phyloP scores from a whole-genome alignment of 1,284 basidiomycete species.

The Salmacisia buchloeana region DNA sequence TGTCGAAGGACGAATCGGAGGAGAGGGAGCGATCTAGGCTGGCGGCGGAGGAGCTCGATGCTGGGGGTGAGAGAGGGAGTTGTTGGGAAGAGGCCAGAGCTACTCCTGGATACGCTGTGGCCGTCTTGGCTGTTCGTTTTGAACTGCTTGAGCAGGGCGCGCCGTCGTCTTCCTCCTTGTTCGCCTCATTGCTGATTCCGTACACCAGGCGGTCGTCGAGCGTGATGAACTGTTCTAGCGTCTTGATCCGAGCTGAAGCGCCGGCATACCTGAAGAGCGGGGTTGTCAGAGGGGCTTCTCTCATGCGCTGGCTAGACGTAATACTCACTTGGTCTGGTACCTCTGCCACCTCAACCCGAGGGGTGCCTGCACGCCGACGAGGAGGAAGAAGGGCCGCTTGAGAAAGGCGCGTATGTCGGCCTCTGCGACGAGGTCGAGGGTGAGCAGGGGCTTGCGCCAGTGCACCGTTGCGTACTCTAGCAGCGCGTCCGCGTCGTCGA shows the following conservation, averaged over 20 bases:
- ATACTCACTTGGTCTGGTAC: slow-evolving; percentile 11
- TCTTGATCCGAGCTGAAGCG: neutral
- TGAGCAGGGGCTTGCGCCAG: slow-evolving; percentile 78
- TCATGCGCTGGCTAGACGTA: slow-evolving; percentile 47
- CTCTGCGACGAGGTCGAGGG: slow-evolving; percentile 63
- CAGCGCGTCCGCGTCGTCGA: slow-evolving; percentile 56
- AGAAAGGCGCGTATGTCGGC: slow-evolving; percentile 65
- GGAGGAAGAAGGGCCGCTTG: slow-evolving; percentile 83
- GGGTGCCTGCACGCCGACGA: slow-evolving; percentile 81
- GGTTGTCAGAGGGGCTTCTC: neutral
- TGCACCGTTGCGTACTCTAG: slow-evolving; percentile 73
- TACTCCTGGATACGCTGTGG: too few species aligned
- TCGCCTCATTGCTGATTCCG: slow-evolving; percentile 8
- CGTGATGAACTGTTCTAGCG: slow-evolving; percentile 40
- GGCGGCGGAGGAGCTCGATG: neutral
- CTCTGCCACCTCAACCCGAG: slow-evolving; percentile 54
- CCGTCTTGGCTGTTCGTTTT: neutral
- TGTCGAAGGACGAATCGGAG: slow-evolving; percentile 11
- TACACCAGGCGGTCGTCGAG: slow-evolving; percentile 38
- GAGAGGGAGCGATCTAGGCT: slow-evolving; percentile 5
- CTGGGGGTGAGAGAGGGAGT: neutral
- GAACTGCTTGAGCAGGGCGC: neutral
- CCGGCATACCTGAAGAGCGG: neutral
- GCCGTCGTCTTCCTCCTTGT: neutral
- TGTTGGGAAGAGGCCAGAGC: neutral